Conservation (phyloP, 257 asterid genomes). For the Hygrophila difformis region DNA sequence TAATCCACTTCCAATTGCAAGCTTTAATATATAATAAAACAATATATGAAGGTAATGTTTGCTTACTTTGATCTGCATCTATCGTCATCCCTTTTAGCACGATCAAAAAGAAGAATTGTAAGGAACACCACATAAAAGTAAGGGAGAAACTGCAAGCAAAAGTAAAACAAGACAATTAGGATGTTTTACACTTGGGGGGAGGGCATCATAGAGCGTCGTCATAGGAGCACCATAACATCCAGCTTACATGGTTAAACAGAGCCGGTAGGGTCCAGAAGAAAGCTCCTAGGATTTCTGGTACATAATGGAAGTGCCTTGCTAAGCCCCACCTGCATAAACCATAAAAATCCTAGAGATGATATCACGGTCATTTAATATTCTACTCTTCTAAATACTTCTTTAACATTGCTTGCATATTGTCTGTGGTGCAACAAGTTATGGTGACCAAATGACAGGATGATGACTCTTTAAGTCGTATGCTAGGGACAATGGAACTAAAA, state of each 20-base stretch:
- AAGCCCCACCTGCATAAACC: conserved; percentile 80
- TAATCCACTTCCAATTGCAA: not conserved
- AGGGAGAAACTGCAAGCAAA: conserved; percentile 66
- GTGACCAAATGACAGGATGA: not conserved
- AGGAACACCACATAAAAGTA: conserved; percentile 83
- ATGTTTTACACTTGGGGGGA: not conserved
- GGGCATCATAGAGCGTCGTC: too few species aligned
- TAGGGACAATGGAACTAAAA: not conserved
- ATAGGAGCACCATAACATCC: not conserved
- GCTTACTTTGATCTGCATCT: conserved; percentile 92
- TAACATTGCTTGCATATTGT: not conserved
- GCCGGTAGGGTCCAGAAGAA: conserved; percentile 97
- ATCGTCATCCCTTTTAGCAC: conserved; percentile 89
- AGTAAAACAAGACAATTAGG: not conserved
- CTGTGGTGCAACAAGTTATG: not conserved
- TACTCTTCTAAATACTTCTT: not conserved
- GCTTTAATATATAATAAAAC: not conserved
- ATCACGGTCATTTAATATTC: not conserved
- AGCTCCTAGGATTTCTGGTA: conserved; percentile 83
- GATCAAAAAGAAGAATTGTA: conserved; percentile 82
- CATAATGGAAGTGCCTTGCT: conserved; percentile 95
- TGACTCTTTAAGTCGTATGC: not conserved
- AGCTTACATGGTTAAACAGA: conserved; percentile 70
- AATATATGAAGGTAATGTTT: not conserved
- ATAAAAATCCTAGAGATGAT: conserved; percentile 4